These are phyloP conservation scores for Podospora pseudoanserina DNA, from an alignment of 495 filamentous ascomycete genomes.

Conservation along the genomic window DNA sequence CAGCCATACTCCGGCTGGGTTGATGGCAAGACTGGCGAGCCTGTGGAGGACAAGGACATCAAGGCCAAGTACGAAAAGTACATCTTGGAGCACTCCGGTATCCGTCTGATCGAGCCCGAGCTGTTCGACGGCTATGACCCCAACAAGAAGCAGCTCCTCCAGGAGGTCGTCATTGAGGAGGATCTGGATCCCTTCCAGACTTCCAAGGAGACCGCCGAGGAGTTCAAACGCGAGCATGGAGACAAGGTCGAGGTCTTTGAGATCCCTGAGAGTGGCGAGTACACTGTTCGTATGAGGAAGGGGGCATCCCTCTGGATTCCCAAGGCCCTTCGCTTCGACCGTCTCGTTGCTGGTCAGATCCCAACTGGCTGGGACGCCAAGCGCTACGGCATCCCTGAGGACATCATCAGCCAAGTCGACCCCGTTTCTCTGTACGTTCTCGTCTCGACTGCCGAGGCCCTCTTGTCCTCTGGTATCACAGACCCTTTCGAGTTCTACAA, in stretches of 20 bases:
- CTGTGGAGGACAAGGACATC: constrained; percentile 96
- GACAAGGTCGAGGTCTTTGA: constrained; percentile 98
- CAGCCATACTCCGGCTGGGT: constrained; percentile 97
- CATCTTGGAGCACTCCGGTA: constrained; percentile 94
- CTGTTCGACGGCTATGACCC: constrained; percentile 97
- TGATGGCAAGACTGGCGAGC: constrained; percentile 87
- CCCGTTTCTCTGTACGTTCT: constrained; percentile 93
- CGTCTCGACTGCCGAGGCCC: constrained; percentile 84
- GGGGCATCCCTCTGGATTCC: constrained; percentile 90
- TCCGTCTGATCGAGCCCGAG: constrained; percentile 95
- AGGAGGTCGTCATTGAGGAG: constrained; percentile 95
- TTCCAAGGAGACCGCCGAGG: constrained; percentile 93
- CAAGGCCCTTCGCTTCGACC: constrained; percentile 95
- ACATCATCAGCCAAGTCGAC: constrained; percentile 97
- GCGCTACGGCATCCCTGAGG: constrained; percentile 91
- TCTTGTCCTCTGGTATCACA: constrained; percentile 92
- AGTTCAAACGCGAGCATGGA: constrained; percentile 94
- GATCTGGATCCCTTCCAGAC: constrained; percentile 96
- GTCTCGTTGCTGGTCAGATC: constrained; percentile 92
- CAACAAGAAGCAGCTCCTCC: constrained; percentile 95
- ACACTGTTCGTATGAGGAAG: constrained; percentile 88
- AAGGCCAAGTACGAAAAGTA: constrained; percentile 95
- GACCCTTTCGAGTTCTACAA: constrained; percentile 99
- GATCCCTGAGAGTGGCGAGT: constrained; percentile 91
- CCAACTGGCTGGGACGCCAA: constrained; percentile 96